These are phyloP conservation scores for Eucalyptus paniculata DNA, from an alignment of 345 rosid genomes.

Conservation along the genomic window DNA sequence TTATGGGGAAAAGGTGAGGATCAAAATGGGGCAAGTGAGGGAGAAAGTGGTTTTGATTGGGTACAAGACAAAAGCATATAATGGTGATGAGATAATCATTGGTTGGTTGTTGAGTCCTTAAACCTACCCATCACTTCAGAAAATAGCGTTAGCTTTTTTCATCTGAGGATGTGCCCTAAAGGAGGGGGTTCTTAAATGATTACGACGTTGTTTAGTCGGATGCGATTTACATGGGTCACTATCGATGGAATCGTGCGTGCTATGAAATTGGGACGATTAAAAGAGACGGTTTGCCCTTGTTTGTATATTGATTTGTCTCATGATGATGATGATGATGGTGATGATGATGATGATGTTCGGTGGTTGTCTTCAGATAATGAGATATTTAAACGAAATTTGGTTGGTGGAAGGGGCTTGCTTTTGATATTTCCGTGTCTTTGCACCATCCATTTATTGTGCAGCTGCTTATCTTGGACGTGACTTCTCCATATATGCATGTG, in stretches of 20 bases:
- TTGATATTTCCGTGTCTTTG: not conserved
- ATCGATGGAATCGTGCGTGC: not conserved
- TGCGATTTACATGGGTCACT: not conserved
- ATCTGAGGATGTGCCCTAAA: not conserved
- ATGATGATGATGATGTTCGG: not conserved
- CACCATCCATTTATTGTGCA: not conserved
- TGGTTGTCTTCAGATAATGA: not conserved
- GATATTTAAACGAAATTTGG: not conserved
- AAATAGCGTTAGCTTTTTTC: not conserved
- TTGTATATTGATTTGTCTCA: not conserved
- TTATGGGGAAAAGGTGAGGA: not conserved
- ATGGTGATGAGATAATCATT: not conserved
- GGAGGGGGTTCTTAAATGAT: not conserved
- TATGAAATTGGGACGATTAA: not conserved
- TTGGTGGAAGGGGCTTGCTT: not conserved
- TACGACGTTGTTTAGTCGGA: not conserved
- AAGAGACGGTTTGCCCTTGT: not conserved
- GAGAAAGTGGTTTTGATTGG: not conserved
- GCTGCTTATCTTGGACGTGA: not conserved
- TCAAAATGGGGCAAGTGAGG: not conserved
- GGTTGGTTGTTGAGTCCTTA: not conserved
- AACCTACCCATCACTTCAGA: not conserved
- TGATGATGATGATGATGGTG: not conserved
- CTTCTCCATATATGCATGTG: not conserved
- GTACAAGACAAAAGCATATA: not conserved